These are phyloP conservation scores for Curvularia hawaiiensis DNA, from an alignment of 2,329 filamentous ascomycete species.

Conservation along the genomic window DNA sequence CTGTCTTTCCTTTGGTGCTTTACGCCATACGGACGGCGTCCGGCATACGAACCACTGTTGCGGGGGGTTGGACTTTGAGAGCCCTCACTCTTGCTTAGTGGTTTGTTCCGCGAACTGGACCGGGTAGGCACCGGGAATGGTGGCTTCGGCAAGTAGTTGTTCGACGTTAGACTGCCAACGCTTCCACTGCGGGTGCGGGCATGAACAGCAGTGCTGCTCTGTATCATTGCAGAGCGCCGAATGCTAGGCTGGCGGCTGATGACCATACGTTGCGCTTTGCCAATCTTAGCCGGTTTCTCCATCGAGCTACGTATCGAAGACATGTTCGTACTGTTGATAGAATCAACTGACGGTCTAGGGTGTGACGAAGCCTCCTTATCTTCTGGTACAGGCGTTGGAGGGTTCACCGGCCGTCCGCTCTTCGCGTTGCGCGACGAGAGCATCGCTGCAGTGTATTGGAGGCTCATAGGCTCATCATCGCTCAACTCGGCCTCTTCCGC, in stretches of 20 bases:
- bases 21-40: constrained; percentile 48
- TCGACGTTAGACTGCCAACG: constrained; percentile 59
- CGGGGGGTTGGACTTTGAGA: constrained; percentile 75
- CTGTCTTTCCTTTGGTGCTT: constrained; percentile 60
- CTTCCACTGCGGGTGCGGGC: constrained; percentile 69
- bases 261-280: constrained; percentile 38
- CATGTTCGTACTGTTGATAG: constrained; percentile 25
- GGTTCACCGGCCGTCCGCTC: constrained; percentile 51
- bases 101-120: constrained; percentile 80
- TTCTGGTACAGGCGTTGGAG: constrained; percentile 51
- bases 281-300: constrained; percentile 45
- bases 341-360: constrained; percentile 41
- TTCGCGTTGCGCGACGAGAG: constrained; percentile 53
- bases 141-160: constrained; percentile 57
- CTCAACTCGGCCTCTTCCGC: constrained; percentile 63
- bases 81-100: constrained; percentile 73
- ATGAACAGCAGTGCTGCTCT: constrained; percentile 76
- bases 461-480: constrained; percentile 66
- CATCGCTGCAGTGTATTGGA: constrained; percentile 52
- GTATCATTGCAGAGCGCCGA: constrained; percentile 79
- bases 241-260: constrained; percentile 62
- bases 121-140: constrained; percentile 92
- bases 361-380: constrained; percentile 46
- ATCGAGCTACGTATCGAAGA: constrained; percentile 39
- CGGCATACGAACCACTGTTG: constrained; percentile 42